Conservation (phyloP, 2,329 filamentous ascomycete species). For the Scedosporium dehoogii region DNA sequence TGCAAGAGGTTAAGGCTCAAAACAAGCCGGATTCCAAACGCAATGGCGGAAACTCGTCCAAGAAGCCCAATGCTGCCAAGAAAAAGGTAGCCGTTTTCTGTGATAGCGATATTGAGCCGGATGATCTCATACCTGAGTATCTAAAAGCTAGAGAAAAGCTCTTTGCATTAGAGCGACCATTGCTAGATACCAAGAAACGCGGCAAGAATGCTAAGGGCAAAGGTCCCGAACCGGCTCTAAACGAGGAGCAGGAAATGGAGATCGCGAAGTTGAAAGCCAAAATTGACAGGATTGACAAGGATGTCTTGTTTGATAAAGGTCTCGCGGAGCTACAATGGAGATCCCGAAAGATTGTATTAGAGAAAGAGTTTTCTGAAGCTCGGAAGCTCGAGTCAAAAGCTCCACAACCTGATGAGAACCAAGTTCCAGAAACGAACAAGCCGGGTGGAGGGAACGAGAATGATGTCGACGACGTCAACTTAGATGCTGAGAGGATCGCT, state of each 20-base stretch:
- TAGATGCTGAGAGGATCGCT: constrained; percentile 49
- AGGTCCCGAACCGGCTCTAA: constrained; percentile 13
- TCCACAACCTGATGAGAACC: neutral
- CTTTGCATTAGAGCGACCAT: constrained; percentile 49
- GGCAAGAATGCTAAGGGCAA: constrained; percentile 23
- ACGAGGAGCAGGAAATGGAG: constrained; percentile 30
- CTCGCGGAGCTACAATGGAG: constrained; percentile 59
- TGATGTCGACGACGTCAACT: constrained; percentile 36
- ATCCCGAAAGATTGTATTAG: constrained; percentile 44
- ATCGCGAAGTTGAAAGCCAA: constrained; percentile 62
- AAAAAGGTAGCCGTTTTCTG: constrained; percentile 21
- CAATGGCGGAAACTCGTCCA: constrained; percentile 9
- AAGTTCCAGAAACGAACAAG: neutral
- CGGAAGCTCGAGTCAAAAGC: constrained; percentile 28
- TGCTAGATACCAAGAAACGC: constrained; percentile 25
- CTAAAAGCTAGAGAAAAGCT: constrained; percentile 61
- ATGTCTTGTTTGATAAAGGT: constrained; percentile 63
- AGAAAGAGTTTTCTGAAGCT: constrained; percentile 47
- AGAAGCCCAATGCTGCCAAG: constrained; percentile 22
- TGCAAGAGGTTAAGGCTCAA: neutral
- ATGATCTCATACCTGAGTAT: constrained; percentile 66
- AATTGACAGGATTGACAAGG: constrained; percentile 65
- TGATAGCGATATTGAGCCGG: constrained; percentile 64
- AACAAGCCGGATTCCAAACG: constrained; percentile 3
- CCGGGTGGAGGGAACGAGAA: constrained; percentile 15